A percentile compares a stretch with the other conserved stretches of the same genome.
Conservation (phyloP, 441 rosid genomes). For the Capsella rubella region DNA sequence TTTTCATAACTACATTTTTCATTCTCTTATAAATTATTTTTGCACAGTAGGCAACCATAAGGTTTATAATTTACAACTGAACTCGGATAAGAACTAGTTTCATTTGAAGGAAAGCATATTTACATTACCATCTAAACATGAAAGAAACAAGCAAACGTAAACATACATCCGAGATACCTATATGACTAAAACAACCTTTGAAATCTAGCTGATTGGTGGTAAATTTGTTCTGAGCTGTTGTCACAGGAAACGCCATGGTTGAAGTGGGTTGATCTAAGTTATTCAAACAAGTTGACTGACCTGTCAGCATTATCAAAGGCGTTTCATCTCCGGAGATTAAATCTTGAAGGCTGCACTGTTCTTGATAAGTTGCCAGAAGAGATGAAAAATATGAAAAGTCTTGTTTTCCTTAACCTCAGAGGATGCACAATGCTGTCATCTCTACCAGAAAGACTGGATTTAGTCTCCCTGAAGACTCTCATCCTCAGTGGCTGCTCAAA, state of each 20-base stretch:
- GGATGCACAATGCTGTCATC: neutral
- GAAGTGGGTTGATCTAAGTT: neutral
- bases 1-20: neutral
- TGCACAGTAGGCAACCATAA: no score
- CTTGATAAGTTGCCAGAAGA: neutral
- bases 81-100: no score
- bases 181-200: neutral
- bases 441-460: neutral
- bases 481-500: slow-evolving; percentile 22
- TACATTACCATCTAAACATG: no score
- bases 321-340: no score
- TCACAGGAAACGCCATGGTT: neutral
- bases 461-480: neutral
- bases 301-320: neutral
- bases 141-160: no score
- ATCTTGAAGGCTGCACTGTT: slow-evolving; percentile 2
- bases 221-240: neutral
- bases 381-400: slow-evolving; percentile 12
- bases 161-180: neutral
- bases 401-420: slow-evolving; percentile 10
- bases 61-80: no score
- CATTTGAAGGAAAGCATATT: neutral
- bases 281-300: neutral
- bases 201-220: neutral
- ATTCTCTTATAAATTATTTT: no score